phyloP scores from a whole-genome alignment of 2,329 filamentous ascomycete species.

The Diplocarpon rosae region DNA sequence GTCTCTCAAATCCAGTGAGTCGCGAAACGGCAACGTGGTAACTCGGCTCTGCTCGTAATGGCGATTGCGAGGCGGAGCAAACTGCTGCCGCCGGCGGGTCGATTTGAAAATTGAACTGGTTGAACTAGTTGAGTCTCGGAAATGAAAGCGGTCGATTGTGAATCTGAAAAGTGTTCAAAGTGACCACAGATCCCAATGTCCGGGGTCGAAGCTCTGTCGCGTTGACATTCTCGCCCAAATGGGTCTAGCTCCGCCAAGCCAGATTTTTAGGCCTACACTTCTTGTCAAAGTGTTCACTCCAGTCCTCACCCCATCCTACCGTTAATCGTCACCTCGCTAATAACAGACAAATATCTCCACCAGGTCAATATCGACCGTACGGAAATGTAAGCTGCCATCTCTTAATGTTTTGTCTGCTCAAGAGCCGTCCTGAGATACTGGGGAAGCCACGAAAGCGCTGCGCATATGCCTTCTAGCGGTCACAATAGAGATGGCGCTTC shows the following conservation, averaged over 20 bases:
- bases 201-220: constrained; percentile 1
- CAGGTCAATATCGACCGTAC: constrained; percentile 21
- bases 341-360: constrained; percentile 24
- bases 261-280: constrained; percentile 1
- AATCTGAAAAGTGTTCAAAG: not conserved
- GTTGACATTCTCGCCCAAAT: not conserved
- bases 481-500: constrained; percentile 13
- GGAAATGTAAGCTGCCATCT: constrained; percentile 20
- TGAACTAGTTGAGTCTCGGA: not conserved
- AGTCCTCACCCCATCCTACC: constrained; percentile 16
- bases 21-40: constrained; percentile 2
- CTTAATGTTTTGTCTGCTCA: constrained; percentile 3
- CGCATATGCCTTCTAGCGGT: constrained; percentile 10
- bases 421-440: constrained; percentile 3
- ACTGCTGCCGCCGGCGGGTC: not conserved
- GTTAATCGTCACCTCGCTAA: constrained; percentile 24
- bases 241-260: constrained; percentile 3
- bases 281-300: constrained; percentile 16
- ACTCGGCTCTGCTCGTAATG: not conserved
- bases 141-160: not conserved
- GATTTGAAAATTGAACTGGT: not conserved
- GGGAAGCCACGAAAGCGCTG: constrained; percentile 12
- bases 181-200: not conserved
- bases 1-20: constrained; percentile 1
- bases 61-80: not conserved